Evolutionary conservation across 2,329 filamentous ascomycete species (phyloP), one percentile per base, ranked within the genome.

Genomic region (Coniella vitis): DNA sequence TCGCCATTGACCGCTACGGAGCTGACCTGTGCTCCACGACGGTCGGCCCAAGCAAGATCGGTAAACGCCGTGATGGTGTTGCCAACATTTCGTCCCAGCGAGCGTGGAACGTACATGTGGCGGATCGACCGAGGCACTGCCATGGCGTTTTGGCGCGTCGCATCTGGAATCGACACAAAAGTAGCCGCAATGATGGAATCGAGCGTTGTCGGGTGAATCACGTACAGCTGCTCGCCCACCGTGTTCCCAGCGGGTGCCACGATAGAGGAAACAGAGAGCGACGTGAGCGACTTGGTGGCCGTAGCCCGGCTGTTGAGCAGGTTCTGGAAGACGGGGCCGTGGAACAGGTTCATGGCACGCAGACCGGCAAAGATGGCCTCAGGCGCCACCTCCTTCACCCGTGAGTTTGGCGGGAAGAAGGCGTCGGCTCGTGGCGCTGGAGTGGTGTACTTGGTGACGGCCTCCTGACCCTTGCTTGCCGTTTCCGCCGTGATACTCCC

Each of bases 401-500:
- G n/a, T 7, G 4, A 2, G 3, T 17, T 12, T 4, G 36, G 10
- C 2, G 36, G 16, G 16, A 38, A 19, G 36, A 38, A 38, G 7
- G 36, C 17, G 5, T 38, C 36, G 17, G 36, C 16, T 4, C 5
- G 16, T 10, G 36, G 36, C 36, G 36, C 36, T 19, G 36, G 20
- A 7, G 13, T 4, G 9, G 19, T 47, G 39, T 25, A 19, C 20
- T 5, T 20, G 17, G 12, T 13, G 7, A 9, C 36, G 5, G 16
- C 17, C 36, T 17, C 36, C 7, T 19, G 9, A 4, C 17, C 19
- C 14, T 39, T 19, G 16, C 16, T 14, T 19, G 20, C 4, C 64
- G 5, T 64, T 54, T 36, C 57, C 50, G 20, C 48, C 21, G 56
- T 61, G 17, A 70, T 57, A 25, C 63, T 48, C 10, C 63, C 68